A percentile compares a stretch with the other conserved stretches of the same genome.
Conservation (phyloP, 495 filamentous ascomycete species). For the Talaromyces ruber region DNA sequence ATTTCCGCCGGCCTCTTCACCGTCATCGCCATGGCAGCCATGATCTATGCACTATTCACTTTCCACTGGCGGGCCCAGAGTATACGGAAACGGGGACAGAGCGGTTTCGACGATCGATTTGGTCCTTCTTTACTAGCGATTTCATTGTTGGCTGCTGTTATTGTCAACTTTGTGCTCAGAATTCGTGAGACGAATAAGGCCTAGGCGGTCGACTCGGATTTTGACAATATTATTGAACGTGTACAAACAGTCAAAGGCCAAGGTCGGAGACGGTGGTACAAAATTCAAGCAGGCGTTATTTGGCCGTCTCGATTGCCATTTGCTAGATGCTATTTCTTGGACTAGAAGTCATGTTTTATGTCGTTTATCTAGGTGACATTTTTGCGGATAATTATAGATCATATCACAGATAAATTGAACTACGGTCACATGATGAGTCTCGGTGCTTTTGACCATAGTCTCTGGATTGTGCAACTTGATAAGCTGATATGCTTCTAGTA, state of each 20-base stretch:
- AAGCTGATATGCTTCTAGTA: background rate
- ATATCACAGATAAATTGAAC: background rate
- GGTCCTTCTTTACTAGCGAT: conserved; percentile 86
- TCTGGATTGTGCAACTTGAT: background rate
- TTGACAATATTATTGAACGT: background rate
- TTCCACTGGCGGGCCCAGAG: conserved; percentile 96
- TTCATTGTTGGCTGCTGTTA: conserved; percentile 72
- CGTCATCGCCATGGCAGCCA: conserved; percentile 84
- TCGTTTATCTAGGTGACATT: background rate
- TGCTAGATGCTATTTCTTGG: background rate
- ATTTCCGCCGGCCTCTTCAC: conserved; percentile 93
- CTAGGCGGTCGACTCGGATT: conserved; percentile 1
- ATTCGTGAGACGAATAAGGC: conserved; percentile 46
- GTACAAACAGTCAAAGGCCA: background rate
- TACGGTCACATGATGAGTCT: background rate
- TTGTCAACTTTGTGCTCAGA: conserved; percentile 89
- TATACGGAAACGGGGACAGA: conserved; percentile 84
- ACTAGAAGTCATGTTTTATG: background rate
- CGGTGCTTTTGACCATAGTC: background rate
- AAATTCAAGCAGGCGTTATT: background rate
- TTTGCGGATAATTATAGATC: background rate
- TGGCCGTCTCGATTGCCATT: background rate
- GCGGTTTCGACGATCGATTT: conserved; percentile 91
- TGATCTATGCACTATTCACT: conserved; percentile 90
- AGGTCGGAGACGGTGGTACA: background rate